Conservation (phyloP, 495 filamentous ascomycete genomes). For the Penicillium pulvis region DNA sequence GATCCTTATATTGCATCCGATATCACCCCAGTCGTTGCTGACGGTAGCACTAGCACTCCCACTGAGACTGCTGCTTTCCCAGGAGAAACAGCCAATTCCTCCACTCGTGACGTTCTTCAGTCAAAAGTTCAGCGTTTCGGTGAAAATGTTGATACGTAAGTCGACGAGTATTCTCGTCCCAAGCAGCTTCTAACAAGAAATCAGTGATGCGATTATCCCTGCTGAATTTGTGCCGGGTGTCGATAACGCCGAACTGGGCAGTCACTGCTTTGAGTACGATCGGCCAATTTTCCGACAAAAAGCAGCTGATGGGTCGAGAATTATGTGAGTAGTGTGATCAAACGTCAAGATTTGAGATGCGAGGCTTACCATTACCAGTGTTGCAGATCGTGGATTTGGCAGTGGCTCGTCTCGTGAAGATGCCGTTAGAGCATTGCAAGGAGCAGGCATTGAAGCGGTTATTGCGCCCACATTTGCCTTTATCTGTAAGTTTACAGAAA, state of each 20-base stretch:
- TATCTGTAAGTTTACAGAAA: neutral
- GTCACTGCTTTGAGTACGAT: slow-evolving; percentile 12
- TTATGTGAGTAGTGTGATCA: neutral
- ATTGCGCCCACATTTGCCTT: neutral
- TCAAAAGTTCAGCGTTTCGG: neutral
- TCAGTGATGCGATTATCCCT: slow-evolving; percentile 11
- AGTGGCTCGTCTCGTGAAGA: slow-evolving; percentile 46
- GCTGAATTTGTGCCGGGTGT: slow-evolving; percentile 13
- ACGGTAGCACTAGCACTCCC: neutral
- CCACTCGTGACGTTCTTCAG: neutral
- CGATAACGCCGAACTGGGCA: slow-evolving; percentile 12
- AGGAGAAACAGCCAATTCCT: neutral
- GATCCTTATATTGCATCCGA: slow-evolving; percentile 3
- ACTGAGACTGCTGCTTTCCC: neutral
- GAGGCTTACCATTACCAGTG: slow-evolving; percentile 13
- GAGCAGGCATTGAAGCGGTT: slow-evolving; percentile 7
- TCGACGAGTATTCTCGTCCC: neutral
- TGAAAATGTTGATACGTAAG: neutral
- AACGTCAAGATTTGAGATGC: slow-evolving; percentile 19
- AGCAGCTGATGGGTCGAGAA: slow-evolving; percentile 2
- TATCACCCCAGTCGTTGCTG: neutral
- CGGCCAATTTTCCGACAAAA: slow-evolving; percentile 7
- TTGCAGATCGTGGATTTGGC: slow-evolving; percentile 46
- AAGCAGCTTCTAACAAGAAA: neutral
- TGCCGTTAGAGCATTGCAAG: slow-evolving; percentile 39